phyloP scores from a whole-genome alignment of 352 stramenopile genomes.

The Globisporangium apiculatum region DNA sequence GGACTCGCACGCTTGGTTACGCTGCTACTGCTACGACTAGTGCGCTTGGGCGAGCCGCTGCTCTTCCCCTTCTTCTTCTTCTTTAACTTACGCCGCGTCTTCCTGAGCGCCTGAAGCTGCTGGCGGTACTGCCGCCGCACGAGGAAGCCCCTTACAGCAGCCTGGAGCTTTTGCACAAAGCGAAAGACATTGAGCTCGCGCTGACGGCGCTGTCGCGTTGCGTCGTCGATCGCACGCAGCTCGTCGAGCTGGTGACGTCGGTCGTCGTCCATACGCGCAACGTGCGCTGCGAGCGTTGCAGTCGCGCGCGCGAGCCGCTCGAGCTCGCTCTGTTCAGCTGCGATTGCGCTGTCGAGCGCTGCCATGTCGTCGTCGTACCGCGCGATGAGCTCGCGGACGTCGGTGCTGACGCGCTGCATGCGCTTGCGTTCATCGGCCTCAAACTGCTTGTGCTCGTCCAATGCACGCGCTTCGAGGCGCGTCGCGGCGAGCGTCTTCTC shows the following conservation, averaged over 20 bases:
- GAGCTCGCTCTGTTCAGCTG: slow-evolving; percentile 23
- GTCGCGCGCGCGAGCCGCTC: slow-evolving; percentile 23
- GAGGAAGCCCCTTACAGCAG: slow-evolving; percentile 54
- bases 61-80: slow-evolving; percentile 23
- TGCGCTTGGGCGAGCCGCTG: not conserved
- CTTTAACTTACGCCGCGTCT: slow-evolving; percentile 16
- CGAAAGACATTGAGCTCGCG: slow-evolving; percentile 42
- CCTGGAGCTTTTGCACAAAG: slow-evolving; percentile 50
- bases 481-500: slow-evolving; percentile 29
- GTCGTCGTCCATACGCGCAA: slow-evolving; percentile 51
- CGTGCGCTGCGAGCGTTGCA: slow-evolving; percentile 26
- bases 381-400: slow-evolving; percentile 37
- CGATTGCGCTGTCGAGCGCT: slow-evolving; percentile 35
- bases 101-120: slow-evolving; percentile 18
- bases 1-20: not conserved
- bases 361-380: slow-evolving; percentile 48
- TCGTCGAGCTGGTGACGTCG: slow-evolving; percentile 43
- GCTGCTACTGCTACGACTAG: not conserved
- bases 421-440: slow-evolving; percentile 53
- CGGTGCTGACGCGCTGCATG: slow-evolving; percentile 22
- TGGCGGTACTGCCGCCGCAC: slow-evolving; percentile 21
- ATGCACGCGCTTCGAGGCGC: slow-evolving; percentile 22
- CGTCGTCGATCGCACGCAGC: slow-evolving; percentile 24
- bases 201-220: slow-evolving; percentile 21
- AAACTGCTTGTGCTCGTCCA: slow-evolving; percentile 31